phyloP scores from a whole-genome alignment of 805 yeast genomes.

The Wickerhamiella cacticola region DNA sequence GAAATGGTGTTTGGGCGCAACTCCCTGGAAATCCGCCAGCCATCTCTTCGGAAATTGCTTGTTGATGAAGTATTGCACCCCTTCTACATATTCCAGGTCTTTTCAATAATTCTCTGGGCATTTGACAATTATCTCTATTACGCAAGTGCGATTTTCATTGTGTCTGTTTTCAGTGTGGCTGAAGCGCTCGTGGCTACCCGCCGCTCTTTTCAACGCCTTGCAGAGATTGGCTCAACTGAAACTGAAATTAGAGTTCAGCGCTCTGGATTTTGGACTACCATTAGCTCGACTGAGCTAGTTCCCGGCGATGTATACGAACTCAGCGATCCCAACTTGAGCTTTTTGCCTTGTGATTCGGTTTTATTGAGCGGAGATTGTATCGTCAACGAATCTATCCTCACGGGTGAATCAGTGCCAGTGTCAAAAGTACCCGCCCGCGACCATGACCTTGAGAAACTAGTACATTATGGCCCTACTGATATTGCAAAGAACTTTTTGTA shows the following conservation, averaged over 20 bases:
- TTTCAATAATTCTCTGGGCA: constrained; percentile 83
- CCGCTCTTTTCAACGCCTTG: constrained; percentile 55
- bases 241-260: constrained; percentile 83
- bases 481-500: constrained; percentile 40
- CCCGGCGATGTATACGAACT: constrained; percentile 95
- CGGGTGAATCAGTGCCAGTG: constrained; percentile 97
- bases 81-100: constrained; percentile 86
- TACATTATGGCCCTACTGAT: constrained; percentile 33
- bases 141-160: constrained; percentile 81
- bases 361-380: constrained; percentile 86
- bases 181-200: constrained; percentile 82
- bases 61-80: constrained; percentile 90
- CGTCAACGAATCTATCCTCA: constrained; percentile 94
- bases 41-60: constrained; percentile 49
- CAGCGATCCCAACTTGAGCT: constrained; percentile 62
- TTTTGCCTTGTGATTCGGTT: constrained; percentile 82
- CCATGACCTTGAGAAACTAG: constrained; percentile 46
- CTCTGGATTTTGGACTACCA: constrained; percentile 83
- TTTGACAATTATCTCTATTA: constrained; percentile 87
- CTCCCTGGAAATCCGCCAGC: constrained; percentile 62
- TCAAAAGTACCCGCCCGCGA: constrained; percentile 59
- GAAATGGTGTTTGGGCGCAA: constrained; percentile 65
- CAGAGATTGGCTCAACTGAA: constrained; percentile 59
- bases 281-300: constrained; percentile 64
- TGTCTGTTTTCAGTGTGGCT: constrained; percentile 66